A percentile compares a stretch with the other conserved stretches of the same genome.
Evolutionary conservation across 2,329 filamentous ascomycete species (phyloP).

Genomic region (Zelopaecilomyces penicillatus): DNA sequence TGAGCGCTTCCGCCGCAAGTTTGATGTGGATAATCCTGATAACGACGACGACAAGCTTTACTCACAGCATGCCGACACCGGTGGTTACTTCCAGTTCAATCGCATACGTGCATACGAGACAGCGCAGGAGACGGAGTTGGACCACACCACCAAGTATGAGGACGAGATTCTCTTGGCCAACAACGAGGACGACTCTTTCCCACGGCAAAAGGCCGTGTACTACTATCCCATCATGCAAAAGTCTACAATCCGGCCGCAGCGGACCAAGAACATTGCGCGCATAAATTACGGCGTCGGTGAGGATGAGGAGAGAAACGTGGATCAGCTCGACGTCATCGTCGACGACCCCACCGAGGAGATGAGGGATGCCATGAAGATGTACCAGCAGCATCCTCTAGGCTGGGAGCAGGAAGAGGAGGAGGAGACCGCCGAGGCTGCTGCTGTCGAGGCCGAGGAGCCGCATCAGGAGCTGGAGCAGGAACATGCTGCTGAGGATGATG

Average conservation of each 20-base stretch:
- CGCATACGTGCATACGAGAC: conserved; percentile 59
- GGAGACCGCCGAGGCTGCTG: conserved; percentile 18
- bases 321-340: conserved; percentile 48
- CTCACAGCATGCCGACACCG: conserved; percentile 38
- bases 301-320: conserved; percentile 43
- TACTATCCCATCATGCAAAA: conserved; percentile 63
- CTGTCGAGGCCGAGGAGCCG: conserved; percentile 3
- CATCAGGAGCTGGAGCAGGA: conserved; percentile 4
- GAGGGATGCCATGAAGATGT: conserved; percentile 41
- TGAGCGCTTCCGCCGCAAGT: conserved; percentile 50
- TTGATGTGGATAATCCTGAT: conserved; percentile 48
- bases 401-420: conserved; percentile 33
- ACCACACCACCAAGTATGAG: conserved; percentile 52
- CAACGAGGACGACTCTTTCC: conserved; percentile 43
- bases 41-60: conserved; percentile 47
- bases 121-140: conserved; percentile 46
- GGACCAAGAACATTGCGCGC: conserved; percentile 54
- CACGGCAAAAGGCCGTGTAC: conserved; percentile 50
- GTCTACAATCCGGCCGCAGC: conserved; percentile 52
- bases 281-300: conserved; percentile 33
- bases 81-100: conserved; percentile 51
- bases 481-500: conserved; percentile 20
- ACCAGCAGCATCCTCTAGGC: conserved; percentile 44
- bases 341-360: conserved; percentile 48
- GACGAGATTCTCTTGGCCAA: conserved; percentile 55